A percentile compares a stretch with the other conserved stretches of the same genome.
These are phyloP conservation scores for Leucocoprinus birnbaumii DNA, from an alignment of 768 basidiomycete species.

Conservation along the genomic window DNA sequence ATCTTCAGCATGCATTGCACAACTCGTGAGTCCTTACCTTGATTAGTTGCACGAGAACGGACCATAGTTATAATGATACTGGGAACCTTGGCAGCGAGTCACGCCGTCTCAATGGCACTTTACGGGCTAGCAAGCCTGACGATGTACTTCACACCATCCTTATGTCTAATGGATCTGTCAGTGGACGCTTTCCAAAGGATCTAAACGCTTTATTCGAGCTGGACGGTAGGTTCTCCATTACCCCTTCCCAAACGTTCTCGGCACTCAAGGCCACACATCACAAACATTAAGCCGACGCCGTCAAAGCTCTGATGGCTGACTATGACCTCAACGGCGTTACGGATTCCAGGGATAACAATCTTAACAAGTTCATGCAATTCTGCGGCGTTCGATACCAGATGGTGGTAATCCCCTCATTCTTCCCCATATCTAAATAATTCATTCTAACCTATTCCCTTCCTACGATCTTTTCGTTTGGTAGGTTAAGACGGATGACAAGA, in stretches of 20 bases:
- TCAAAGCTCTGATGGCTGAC: constrained; percentile 32
- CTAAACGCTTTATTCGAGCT: constrained; percentile 48
- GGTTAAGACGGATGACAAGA: constrained; percentile 1
- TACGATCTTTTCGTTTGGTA: neutral
- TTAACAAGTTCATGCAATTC: constrained; percentile 56
- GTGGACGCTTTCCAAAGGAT: constrained; percentile 47
- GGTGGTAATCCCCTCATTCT: constrained; percentile 27
- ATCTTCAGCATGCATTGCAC: constrained; percentile 43
- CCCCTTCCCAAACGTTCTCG: neutral
- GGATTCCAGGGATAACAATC: constrained; percentile 41
- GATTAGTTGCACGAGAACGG: neutral
- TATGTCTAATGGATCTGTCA: constrained; percentile 44
- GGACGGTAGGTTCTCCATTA: constrained; percentile 37
- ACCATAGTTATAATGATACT: neutral
- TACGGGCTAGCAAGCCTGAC: constrained; percentile 38
- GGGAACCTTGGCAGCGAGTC: constrained; percentile 42
- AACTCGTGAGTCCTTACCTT: constrained; percentile 46
- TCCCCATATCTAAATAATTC: constrained; percentile 11
- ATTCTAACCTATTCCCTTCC: neutral
- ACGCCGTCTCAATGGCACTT: constrained; percentile 46
- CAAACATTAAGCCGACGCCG: constrained; percentile 24
- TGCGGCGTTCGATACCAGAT: constrained; percentile 56
- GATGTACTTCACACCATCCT: constrained; percentile 44
- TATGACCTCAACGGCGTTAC: constrained; percentile 35
- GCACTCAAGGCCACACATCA: neutral